Conservation (phyloP, 768 basidiomycete genomes). For the Zangia roseola region DNA sequence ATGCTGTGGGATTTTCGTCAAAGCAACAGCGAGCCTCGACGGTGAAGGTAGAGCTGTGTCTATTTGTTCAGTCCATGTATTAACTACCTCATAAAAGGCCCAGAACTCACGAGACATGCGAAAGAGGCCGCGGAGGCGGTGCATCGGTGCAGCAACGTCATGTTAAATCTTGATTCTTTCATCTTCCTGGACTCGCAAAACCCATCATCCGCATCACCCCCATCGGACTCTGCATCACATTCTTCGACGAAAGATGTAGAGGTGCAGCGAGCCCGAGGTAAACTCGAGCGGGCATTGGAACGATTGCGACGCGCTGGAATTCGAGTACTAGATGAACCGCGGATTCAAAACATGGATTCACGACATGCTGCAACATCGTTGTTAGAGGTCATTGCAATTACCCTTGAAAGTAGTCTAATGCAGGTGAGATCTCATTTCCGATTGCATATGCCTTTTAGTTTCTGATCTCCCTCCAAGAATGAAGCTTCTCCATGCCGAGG, state of each 20-base stretch:
- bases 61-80: not conserved
- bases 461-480: slow-evolving; percentile 3
- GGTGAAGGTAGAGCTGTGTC: slow-evolving; percentile 8
- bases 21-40: slow-evolving; percentile 39
- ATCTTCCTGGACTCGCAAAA: not conserved
- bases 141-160: slow-evolving; percentile 17
- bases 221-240: not conserved
- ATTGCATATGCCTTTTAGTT: not conserved
- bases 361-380: slow-evolving; percentile 26
- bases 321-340: slow-evolving; percentile 43
- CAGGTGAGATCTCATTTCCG: slow-evolving; percentile 25
- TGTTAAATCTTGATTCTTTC: slow-evolving; percentile 11
- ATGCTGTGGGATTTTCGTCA: slow-evolving; percentile 43
- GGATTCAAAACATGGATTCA: slow-evolving; percentile 6
- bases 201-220: not conserved
- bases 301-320: slow-evolving; percentile 51
- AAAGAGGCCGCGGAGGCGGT: slow-evolving; percentile 19
- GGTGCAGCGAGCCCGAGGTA: slow-evolving; percentile 40
- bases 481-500: not conserved
- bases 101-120: slow-evolving; percentile 19
- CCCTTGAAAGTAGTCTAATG: slow-evolving; percentile 31
- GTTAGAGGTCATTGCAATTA: slow-evolving; percentile 35
- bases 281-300: slow-evolving; percentile 62
- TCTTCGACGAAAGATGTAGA: slow-evolving; percentile 9
- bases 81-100: slow-evolving; percentile 1